phyloP scores from a whole-genome alignment of 257 asterid species.

The Nicotiana attenuata region DNA sequence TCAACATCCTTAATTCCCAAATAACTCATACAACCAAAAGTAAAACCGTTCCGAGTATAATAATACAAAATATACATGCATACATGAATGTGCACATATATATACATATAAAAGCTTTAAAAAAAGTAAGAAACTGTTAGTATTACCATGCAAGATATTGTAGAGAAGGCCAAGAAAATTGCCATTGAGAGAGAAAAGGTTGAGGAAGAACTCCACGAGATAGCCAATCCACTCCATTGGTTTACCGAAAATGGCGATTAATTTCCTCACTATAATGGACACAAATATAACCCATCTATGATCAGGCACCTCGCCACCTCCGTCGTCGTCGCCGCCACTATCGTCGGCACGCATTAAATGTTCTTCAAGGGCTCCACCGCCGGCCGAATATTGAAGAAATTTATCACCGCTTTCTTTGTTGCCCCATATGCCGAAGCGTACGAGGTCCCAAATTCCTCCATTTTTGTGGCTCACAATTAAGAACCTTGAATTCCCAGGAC shows the following conservation, averaged over 20 bases:
- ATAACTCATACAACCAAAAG: background rate
- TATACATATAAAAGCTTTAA: no score
- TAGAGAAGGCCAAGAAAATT: conserved; percentile 44
- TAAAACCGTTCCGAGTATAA: background rate
- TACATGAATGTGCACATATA: background rate
- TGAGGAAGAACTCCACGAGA: conserved; percentile 62
- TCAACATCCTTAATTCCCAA: background rate
- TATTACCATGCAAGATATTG: conserved; percentile 53
- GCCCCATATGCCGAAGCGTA: conserved; percentile 41
- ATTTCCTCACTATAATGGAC: conserved; percentile 57
- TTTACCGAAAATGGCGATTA: conserved; percentile 48
- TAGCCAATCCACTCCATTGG: conserved; percentile 78
- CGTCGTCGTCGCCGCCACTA: background rate
- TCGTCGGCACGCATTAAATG: background rate
- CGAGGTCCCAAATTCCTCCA: conserved; percentile 65
- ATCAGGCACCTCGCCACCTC: conserved; percentile 28
- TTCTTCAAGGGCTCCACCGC: background rate
- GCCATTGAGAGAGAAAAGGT: conserved; percentile 71
- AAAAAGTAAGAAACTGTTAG: background rate
- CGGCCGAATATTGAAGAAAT: conserved; percentile 39
- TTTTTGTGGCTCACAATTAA: conserved; percentile 51
- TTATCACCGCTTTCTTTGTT: conserved; percentile 38
- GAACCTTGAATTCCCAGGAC: conserved; percentile 32
- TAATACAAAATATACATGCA: background rate
- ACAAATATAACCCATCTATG: conserved; percentile 79